phyloP scores from a whole-genome alignment of 768 basidiomycete genomes.

The Tricholoma flavovirens region DNA sequence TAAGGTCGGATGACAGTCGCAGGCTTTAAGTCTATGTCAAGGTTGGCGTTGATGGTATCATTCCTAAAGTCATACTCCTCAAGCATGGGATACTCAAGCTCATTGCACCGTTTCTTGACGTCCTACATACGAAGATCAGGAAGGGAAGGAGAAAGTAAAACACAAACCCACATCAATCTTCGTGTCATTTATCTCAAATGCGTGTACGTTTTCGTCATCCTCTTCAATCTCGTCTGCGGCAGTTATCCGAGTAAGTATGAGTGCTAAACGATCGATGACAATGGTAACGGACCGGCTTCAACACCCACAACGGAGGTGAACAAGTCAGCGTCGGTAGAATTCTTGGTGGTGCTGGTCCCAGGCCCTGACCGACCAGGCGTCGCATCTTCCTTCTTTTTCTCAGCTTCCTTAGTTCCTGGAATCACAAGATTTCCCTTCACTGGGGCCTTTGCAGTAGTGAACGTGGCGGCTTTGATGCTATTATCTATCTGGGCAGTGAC shows the following conservation, averaged over 20 bases:
- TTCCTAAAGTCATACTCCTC: conserved; percentile 99
- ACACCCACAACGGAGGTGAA: conserved; percentile 97
- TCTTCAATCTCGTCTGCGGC: conserved; percentile 88
- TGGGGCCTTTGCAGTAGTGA: conserved; percentile 79
- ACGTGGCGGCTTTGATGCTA: conserved; percentile 69
- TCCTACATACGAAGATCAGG: conserved; percentile 43
- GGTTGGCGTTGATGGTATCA: conserved; percentile 91
- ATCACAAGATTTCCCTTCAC: conserved; percentile 79
- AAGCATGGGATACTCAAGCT: conserved; percentile 95
- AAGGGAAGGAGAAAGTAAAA: not conserved
- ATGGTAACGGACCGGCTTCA: conserved; percentile 59
- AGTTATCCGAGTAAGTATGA: conserved; percentile 1
- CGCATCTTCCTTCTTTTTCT: conserved; percentile 57
- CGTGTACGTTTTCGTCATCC: conserved; percentile 95
- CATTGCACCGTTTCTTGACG: conserved; percentile 95
- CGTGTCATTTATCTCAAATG: conserved; percentile 91
- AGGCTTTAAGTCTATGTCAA: conserved; percentile 98
- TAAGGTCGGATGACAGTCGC: conserved; percentile 97
- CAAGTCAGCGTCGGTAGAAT: conserved; percentile 62
- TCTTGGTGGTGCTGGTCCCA: conserved; percentile 9
- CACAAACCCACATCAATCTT: conserved; percentile 75
- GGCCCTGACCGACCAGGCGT: conserved; percentile 23
- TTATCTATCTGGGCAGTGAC: conserved; percentile 62
- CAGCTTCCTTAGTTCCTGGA: conserved; percentile 75
- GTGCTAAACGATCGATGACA: not conserved